These are phyloP conservation scores for Boletus rubroflammeus DNA, from an alignment of 768 basidiomycete genomes.

Conservation along the genomic window DNA sequence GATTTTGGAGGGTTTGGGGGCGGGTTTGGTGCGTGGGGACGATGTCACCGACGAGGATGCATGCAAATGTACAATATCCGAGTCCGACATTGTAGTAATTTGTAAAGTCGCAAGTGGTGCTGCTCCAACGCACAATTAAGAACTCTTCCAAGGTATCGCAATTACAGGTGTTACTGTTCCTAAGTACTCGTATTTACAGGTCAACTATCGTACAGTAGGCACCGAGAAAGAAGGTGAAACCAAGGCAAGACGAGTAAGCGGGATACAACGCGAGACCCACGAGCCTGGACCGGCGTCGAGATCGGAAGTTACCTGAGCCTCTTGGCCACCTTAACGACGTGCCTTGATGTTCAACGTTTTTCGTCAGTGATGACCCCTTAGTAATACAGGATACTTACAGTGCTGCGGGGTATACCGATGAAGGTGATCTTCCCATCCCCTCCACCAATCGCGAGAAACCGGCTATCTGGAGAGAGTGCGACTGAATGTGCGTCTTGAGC, in stretches of 20 bases:
- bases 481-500: slow-evolving; percentile 7
- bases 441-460: slow-evolving; percentile 2
- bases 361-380: not conserved
- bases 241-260: not conserved
- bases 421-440: slow-evolving; percentile 1
- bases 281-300: not conserved
- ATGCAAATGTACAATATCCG: slow-evolving; percentile 21
- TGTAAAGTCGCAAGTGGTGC: not conserved
- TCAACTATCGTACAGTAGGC: not conserved
- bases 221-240: not conserved
- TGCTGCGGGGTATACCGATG: not conserved
- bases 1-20: slow-evolving; percentile 44
- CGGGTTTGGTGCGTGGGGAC: slow-evolving; percentile 42
- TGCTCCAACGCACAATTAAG: not conserved
- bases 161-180: not conserved
- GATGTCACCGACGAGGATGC: slow-evolving; percentile 5
- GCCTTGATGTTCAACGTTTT: not conserved
- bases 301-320: not conserved
- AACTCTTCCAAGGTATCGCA: not conserved
- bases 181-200: not conserved
- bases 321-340: not conserved
- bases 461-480: not conserved
- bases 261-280: not conserved
- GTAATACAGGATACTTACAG: not conserved
- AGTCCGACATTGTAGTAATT: slow-evolving; percentile 19